A percentile compares a stretch with the other conserved stretches of the same genome.
phyloP scores from a whole-genome alignment of 192 early-diverging fungal genomes.

The Spizellomyces sp. region DNA sequence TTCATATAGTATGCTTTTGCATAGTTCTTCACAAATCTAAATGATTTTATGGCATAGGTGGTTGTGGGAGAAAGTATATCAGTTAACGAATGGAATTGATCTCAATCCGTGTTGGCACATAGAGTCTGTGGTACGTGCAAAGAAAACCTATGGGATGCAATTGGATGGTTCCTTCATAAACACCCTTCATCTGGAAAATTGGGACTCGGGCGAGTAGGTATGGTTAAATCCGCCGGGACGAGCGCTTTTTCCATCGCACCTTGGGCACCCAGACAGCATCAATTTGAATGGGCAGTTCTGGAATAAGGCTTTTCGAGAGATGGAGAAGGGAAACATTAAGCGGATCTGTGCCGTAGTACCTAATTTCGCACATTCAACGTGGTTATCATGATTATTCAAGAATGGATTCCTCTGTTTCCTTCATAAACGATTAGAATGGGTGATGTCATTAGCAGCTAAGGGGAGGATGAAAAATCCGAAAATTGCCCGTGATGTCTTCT shows the following conservation, averaged over 20 bases:
- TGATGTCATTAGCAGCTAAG: too few species aligned
- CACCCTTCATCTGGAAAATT: constrained; percentile 6
- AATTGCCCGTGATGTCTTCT: background rate
- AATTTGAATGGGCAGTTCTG: constrained; percentile 2
- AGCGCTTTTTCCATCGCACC: too few species aligned
- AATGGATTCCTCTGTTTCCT: background rate
- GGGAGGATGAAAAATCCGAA: too few species aligned
- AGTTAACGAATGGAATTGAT: constrained; percentile 11
- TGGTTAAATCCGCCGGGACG: constrained; percentile 13
- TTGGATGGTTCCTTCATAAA: constrained; percentile 9
- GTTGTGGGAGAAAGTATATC: too few species aligned
- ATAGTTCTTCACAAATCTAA: background rate
- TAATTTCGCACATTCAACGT: background rate
- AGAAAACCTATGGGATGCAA: background rate
- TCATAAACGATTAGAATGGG: too few species aligned
- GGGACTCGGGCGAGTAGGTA: background rate
- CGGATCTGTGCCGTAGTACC: constrained; percentile 9
- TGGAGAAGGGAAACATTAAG: constrained; percentile 14
- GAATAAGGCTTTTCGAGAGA: background rate
- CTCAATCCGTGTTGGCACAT: constrained; percentile 13
- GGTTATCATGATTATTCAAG: background rate
- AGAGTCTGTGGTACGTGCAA: background rate
- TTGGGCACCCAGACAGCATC: background rate
- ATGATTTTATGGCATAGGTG: background rate
- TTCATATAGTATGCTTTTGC: background rate